phyloP scores from a whole-genome alignment of 2,329 filamentous ascomycete genomes.

The Cryphonectria nitschkei region DNA sequence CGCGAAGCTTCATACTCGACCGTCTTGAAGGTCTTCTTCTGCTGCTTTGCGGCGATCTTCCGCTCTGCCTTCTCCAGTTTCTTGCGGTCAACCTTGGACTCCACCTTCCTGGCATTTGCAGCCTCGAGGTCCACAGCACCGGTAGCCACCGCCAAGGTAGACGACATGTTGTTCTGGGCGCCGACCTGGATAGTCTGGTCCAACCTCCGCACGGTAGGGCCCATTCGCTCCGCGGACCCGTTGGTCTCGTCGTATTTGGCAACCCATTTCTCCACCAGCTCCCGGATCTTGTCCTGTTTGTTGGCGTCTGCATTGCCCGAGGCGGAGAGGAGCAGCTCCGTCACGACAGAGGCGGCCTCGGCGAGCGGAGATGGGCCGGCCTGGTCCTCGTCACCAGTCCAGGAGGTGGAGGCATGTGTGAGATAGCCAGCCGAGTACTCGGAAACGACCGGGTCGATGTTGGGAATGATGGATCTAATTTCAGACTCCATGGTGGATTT shows the following conservation, averaged over 20 bases:
- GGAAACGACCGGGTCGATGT: conserved; percentile 85
- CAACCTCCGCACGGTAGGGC: conserved; percentile 78
- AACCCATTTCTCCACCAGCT: conserved; percentile 89
- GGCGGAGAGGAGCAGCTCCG: conserved; percentile 90
- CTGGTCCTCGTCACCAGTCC: conserved; percentile 69
- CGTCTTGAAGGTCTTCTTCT: conserved; percentile 97
- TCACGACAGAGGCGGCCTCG: conserved; percentile 83
- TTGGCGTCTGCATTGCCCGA: conserved; percentile 76
- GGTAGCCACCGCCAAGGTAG: conserved; percentile 84
- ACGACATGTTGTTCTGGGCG: conserved; percentile 93
- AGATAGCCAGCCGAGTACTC: conserved; percentile 95
- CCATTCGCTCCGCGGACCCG: conserved; percentile 71
- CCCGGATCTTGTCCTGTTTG: conserved; percentile 77
- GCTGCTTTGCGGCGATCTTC: conserved; percentile 97
- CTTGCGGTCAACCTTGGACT: conserved; percentile 97
- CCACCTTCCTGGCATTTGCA: conserved; percentile 88
- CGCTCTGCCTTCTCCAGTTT: conserved; percentile 98
- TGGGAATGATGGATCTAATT: conserved; percentile 80
- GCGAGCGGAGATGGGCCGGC: conserved; percentile 74
- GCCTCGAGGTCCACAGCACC: conserved; percentile 91
- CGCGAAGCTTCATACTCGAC: conserved; percentile 96
- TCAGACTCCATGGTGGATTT: conserved; percentile 74
- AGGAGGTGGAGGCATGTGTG: conserved; percentile 86
- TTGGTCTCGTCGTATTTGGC: conserved; percentile 76
- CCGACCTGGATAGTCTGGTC: conserved; percentile 96